These are phyloP conservation scores for Epithemia pelagica DNA, from an alignment of 108 stramenopile species.

Conservation along the genomic window DNA sequence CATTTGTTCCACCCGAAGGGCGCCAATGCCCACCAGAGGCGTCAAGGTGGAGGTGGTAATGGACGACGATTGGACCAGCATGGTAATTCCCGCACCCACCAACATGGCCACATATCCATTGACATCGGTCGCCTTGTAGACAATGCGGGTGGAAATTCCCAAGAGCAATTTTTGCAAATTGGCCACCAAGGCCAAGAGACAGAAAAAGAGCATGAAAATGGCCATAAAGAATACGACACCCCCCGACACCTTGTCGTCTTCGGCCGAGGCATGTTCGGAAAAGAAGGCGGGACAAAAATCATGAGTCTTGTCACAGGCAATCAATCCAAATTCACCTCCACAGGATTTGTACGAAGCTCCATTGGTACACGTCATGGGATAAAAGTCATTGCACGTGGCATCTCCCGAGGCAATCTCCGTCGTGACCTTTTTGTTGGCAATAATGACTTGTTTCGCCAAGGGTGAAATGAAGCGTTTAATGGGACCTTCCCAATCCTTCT, in stretches of 20 bases:
- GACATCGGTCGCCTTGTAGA: slow-evolving; percentile 84
- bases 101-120: slow-evolving; percentile 63
- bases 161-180: slow-evolving; percentile 36
- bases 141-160: slow-evolving; percentile 65
- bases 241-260: slow-evolving; percentile 51
- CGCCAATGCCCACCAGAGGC: slow-evolving; percentile 71
- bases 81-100: slow-evolving; percentile 52
- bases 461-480: slow-evolving; percentile 51
- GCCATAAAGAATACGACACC: slow-evolving; percentile 42
- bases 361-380: slow-evolving; percentile 34
- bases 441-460: slow-evolving; percentile 39
- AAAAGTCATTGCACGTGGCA: slow-evolving; percentile 27
- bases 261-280: slow-evolving; percentile 36
- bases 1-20: slow-evolving; percentile 59
- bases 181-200: slow-evolving; percentile 54
- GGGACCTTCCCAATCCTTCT: slow-evolving; percentile 51
- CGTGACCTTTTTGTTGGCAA: slow-evolving; percentile 55
- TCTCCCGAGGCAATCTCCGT: slow-evolving; percentile 35
- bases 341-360: slow-evolving; percentile 31
- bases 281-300: slow-evolving; percentile 57
- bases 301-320: slow-evolving; percentile 46
- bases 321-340: slow-evolving; percentile 36
- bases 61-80: slow-evolving; percentile 64
- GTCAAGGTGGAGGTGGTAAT: slow-evolving; percentile 74
- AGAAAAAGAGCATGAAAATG: slow-evolving; percentile 52